Evolutionary conservation across 1,284 basidiomycete genomes (phyloP).

Genomic region (Puccinia polysora): DNA sequence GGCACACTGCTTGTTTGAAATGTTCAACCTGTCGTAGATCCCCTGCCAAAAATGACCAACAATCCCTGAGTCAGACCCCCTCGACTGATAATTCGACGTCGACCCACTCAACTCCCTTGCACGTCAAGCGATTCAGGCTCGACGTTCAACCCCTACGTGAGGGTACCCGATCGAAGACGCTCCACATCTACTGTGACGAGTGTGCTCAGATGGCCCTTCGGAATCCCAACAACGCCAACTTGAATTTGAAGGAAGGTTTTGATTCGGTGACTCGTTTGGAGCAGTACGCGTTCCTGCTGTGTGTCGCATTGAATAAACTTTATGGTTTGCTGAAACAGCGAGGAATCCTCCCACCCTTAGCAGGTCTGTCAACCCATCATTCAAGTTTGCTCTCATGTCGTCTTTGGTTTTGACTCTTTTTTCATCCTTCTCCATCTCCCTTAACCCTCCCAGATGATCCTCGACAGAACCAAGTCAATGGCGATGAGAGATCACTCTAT

Average conservation of each 20-base stretch:
- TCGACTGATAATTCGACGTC: slow-evolving; percentile 56
- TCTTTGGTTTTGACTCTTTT: too few species aligned
- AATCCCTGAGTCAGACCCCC: background rate
- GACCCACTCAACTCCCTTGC: slow-evolving; percentile 40
- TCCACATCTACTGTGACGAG: slow-evolving; percentile 64
- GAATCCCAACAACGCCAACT: slow-evolving; percentile 20
- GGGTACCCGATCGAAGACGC: slow-evolving; percentile 45
- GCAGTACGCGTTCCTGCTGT: slow-evolving; percentile 94
- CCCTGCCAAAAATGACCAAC: slow-evolving; percentile 55
- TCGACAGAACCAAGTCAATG: slow-evolving; percentile 37
- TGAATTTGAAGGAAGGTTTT: slow-evolving; percentile 62
- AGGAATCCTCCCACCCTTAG: slow-evolving; percentile 75
- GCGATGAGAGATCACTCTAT: slow-evolving; percentile 49
- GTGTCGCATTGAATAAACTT: slow-evolving; percentile 86
- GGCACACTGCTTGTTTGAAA: slow-evolving; percentile 88
- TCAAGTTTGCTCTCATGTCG: slow-evolving; percentile 11
- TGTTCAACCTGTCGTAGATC: slow-evolving; percentile 74
- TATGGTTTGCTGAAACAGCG: slow-evolving; percentile 86
- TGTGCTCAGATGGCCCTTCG: slow-evolving; percentile 59
- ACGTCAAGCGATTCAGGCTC: slow-evolving; percentile 46
- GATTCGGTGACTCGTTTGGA: slow-evolving; percentile 87
- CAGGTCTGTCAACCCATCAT: slow-evolving; percentile 59
- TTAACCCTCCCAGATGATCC: slow-evolving; percentile 36
- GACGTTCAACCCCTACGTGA: slow-evolving; percentile 46
- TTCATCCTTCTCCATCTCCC: slow-evolving; percentile 9